Base-by-base conservation (phyloP, 2,329 filamentous ascomycete genomes). In the Cercospora sesami region DNA sequence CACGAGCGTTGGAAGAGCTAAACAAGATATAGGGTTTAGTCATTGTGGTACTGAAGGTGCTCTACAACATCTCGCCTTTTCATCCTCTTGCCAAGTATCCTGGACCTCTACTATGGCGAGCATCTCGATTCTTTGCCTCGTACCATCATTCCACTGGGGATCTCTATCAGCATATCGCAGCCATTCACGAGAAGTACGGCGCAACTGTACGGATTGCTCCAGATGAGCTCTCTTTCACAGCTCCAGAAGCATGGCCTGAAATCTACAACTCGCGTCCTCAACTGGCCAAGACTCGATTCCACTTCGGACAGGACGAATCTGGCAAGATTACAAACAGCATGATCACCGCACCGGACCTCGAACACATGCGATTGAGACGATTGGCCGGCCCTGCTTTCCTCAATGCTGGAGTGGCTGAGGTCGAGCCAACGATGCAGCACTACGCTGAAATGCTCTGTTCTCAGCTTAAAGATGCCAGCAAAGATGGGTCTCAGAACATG, bases 401-500 rank as follows among this genome's bases (percentile, higher is more conserved):
- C n/a, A 72, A 73, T 36, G 59, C 70, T 26, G 69, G 72, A 3
- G 65, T 73, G 12, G 59, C 66, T 4, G 72, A 73, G 30, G 72
- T 73, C 26, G 72, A 73, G 58, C 69, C 70, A 12, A 68, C 70
- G 5, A 58, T 73, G 39, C 72, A 73, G 65, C 64, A 72, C 31
- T 72, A 73, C n/a, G 42, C 60, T 12, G 65, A 73, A 12, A 65
- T 70, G 12, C 63, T 73, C 1, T 72, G 71, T 51, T 62, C 57
- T 10, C 64, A 71, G 28, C 68, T 73, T 28, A 63, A 64, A 16
- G 64, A 63, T 8, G 71, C 69, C 1, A 68, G 71, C 48, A 64
- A 90, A 73, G 86, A 89, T 42, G 82, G 95, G 76, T 95, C 96
- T 75, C 84, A 89, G 66, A 83, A 85, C 39, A 86, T 93, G 62